A percentile compares a stretch with the other conserved stretches of the same genome.
Conservation (phyloP, 2,329 filamentous ascomycete species). For the Sclerotinia subarctica region DNA sequence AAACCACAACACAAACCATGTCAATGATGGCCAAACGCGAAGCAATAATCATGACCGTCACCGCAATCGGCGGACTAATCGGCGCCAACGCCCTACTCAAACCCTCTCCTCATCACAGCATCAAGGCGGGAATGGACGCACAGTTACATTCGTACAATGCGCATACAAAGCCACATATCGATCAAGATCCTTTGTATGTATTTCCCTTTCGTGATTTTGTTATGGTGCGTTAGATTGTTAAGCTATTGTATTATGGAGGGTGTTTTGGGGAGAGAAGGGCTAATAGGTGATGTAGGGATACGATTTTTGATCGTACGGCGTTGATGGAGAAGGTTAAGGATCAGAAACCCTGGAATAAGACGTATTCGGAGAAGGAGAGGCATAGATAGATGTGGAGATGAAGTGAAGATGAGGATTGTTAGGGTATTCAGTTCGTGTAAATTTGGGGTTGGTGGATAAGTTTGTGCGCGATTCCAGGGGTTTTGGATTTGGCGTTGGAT, state of each 20-base stretch:
- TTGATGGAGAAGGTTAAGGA: conserved; percentile 23
- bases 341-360: conserved; percentile 25
- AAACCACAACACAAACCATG: neutral
- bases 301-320: conserved; percentile 25
- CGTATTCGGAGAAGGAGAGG: conserved; percentile 21
- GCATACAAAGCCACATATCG: conserved; percentile 4
- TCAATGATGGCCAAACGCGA: conserved; percentile 14
- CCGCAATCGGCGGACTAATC: conserved; percentile 11
- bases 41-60: conserved; percentile 12
- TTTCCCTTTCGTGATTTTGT: conserved; percentile 1
- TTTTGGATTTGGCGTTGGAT: too few relatives aligned
- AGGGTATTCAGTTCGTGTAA: too few relatives aligned
- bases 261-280: neutral
- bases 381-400: neutral
- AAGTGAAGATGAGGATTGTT: too few relatives aligned
- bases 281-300: conserved; percentile 18
- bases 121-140: conserved; percentile 14
- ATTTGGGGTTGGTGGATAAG: too few relatives aligned
- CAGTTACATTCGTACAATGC: conserved; percentile 12
- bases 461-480: too few relatives aligned
- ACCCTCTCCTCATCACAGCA: conserved; percentile 12
- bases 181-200: conserved; percentile 20
- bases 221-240: neutral
- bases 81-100: conserved; percentile 15
- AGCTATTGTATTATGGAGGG: neutral